Evolutionary conservation across 2,329 filamentous ascomycete genomes (phyloP), one percentile per base, ranked within the genome.

Genomic region (Fusarium annulatum): DNA sequence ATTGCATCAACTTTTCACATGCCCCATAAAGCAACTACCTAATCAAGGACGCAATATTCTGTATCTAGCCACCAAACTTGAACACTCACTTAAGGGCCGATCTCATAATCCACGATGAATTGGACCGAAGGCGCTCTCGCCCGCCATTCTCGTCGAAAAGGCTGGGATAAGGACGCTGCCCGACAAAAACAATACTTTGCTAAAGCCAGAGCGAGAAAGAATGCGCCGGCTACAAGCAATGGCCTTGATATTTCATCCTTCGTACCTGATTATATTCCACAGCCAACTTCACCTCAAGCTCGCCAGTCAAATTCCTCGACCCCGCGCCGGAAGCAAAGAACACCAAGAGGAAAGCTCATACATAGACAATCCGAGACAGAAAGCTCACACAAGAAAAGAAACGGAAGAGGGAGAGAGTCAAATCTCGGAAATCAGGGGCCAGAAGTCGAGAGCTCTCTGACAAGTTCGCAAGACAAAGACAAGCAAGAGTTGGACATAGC

Each of bases 121-220:
- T 84, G 84, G 83, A 85, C 80, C 5, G 82, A 82, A 68, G 82
- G 82, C 15, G 69, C 77, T 39, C 80, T 84, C 28, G 78, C 82
- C 48, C 82, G 83, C 14, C 79, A 84, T 65, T 79, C 80, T 33
- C 79, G 79, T 41, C 77, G 79, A 11, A 82, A 78, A 56, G 76
- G 78, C 19, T 81, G 75, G 76, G 80, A 81, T 26, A 69, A 77
- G 34, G 81, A 84, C 43, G 64, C 72, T 23, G 76, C 79, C 26
- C 81, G 79, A 21, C 84, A 85, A 69, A 82, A 80, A 49, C 71
- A 81, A 59, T 80, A 82, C 60, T 85, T 85, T 69, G 82, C 83
- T 23, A 82, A 80, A 61, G 78, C 77, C 9, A 81, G 81, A 16
- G 71, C 72, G 52, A 71, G 75, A 34, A 74, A 68, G 58, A 73